Conservation (phyloP, 2,329 filamentous ascomycete species). For the Pseudocercospora musae region DNA sequence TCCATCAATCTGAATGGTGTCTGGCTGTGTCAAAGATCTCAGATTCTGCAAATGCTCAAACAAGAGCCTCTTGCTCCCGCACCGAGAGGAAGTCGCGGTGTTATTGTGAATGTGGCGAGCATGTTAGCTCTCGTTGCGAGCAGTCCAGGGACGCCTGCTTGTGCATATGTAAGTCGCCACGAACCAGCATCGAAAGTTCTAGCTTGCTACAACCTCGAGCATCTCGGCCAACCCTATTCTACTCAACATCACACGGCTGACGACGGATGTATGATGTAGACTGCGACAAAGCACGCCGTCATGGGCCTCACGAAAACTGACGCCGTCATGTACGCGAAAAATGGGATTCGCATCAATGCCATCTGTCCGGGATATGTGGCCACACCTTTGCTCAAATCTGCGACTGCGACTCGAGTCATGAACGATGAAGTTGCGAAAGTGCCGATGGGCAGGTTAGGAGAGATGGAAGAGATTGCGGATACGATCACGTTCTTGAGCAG, state of each 20-base stretch:
- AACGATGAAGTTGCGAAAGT: conserved; percentile 48
- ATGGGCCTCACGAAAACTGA: conserved; percentile 55
- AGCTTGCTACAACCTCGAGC: too few relatives aligned
- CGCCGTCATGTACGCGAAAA: conserved; percentile 50
- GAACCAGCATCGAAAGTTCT: neutral
- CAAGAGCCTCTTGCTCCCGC: conserved; percentile 35
- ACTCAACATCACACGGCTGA: neutral
- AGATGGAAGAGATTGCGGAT: conserved; percentile 56
- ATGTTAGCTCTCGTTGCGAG: conserved; percentile 51
- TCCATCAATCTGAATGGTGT: conserved; percentile 56
- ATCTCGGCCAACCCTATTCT: neutral
- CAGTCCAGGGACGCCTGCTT: conserved; percentile 37
- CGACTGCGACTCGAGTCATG: conserved; percentile 13
- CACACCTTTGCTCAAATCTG: conserved; percentile 11
- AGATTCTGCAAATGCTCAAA: conserved; percentile 51
- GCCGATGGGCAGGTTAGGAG: conserved; percentile 54
- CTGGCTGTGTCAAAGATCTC: conserved; percentile 55
- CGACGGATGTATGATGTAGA: conserved; percentile 2
- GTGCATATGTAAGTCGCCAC: conserved; percentile 41
- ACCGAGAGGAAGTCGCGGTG: conserved; percentile 37
- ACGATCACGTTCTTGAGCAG: conserved; percentile 44
- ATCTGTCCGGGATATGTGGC: conserved; percentile 51
- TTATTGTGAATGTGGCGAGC: conserved; percentile 55
- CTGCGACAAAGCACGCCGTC: conserved; percentile 54
- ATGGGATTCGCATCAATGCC: conserved; percentile 58